phyloP scores from a whole-genome alignment of 345 rosid species.

The Physaria fendleri region DNA sequence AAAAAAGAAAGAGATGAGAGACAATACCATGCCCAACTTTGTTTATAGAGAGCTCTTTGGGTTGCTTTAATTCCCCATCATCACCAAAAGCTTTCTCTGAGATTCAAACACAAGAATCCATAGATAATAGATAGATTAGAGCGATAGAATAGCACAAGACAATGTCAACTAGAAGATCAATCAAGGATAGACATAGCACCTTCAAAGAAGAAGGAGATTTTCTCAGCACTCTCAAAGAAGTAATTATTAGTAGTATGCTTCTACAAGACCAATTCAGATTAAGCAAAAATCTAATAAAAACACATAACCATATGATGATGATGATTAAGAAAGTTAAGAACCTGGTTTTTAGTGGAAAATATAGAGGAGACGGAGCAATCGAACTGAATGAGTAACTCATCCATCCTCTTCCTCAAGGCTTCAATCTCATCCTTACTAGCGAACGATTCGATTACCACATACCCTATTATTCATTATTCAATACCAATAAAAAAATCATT shows the following conservation, averaged over 20 bases:
- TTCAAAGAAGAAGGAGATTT: conserved; percentile 90
- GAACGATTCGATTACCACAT: conserved; percentile 72
- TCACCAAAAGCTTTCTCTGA: conserved; percentile 87
- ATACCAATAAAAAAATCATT: not conserved
- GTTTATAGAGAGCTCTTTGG: conserved; percentile 82
- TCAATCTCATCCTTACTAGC: conserved; percentile 53
- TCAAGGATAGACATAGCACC: conserved; percentile 32
- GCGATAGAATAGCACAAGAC: not conserved
- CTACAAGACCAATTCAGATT: conserved; percentile 24
- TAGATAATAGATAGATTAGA: not conserved
- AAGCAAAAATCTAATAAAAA: not conserved
- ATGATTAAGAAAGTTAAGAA: conserved; percentile 2
- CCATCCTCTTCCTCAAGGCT: conserved; percentile 65
- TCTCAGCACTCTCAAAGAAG: conserved; percentile 85
- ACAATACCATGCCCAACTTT: conserved; percentile 89
- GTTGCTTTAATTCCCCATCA: conserved; percentile 69
- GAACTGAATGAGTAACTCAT: conserved; percentile 49
- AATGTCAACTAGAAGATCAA: not conserved
- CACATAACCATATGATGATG: not conserved
- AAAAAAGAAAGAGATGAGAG: not conserved
- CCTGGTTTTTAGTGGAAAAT: conserved; percentile 92
- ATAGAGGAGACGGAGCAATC: conserved; percentile 60
- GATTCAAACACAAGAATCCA: not conserved
- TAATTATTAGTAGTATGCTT: conserved; percentile 53
- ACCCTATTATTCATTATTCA: conserved; percentile 39